Evolutionary conservation across 208 protist genomes (phyloP), one percentile per base, ranked within the genome.

Genomic region (Acanthamoeba sp.): DNA sequence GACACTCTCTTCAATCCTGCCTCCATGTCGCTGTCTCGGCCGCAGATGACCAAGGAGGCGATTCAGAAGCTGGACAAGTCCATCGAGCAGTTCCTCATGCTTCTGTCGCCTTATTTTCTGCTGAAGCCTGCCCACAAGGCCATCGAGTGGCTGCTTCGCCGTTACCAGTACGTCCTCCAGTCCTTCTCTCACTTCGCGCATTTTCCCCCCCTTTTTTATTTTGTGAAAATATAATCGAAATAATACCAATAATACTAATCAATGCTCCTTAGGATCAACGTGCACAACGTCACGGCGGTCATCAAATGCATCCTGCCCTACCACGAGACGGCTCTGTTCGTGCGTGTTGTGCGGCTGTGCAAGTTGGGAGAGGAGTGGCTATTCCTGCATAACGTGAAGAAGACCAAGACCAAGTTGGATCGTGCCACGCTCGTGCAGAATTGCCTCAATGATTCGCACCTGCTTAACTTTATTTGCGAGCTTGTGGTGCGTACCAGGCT

Each of bases 81-180:
- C 48, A 59, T 96, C 36, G 27, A 80, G 36, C 50, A 32, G 20
- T 96, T 96, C 66, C 59, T 96, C 16, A 50, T 59, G 32, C 36
- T 93, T 32, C 55, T 96, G 7, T 94, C 93, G 38, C 94, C 95
- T 24, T 94, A 95, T 36, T 93, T 96, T 27, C 64, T 96, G n/a
- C 73, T 95, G 40, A 95, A 93, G 48, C 40, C 94, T 40, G 64
- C 92, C 20, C 94, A 95, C 32, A 96, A 96, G 69, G 82, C 88
- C 29, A 40, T 96, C 40, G 95, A 96, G 78, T 96, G 94, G 92
- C 94, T 96, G 6, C 42, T 96, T 10, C 93, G 95, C 66, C 90
- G 93, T 32, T 96, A 76, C 80, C 78, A 55, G 87, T 92, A 52
- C 34, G 20, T 40, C 2, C 36, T n/a, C 29, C 62, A 71, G 22